A percentile compares a stretch with the other conserved stretches of the same genome.
These are phyloP conservation scores for Aegilops longissima DNA, from an alignment of 176 grass and related monocot genomes.

Conservation along the genomic window DNA sequence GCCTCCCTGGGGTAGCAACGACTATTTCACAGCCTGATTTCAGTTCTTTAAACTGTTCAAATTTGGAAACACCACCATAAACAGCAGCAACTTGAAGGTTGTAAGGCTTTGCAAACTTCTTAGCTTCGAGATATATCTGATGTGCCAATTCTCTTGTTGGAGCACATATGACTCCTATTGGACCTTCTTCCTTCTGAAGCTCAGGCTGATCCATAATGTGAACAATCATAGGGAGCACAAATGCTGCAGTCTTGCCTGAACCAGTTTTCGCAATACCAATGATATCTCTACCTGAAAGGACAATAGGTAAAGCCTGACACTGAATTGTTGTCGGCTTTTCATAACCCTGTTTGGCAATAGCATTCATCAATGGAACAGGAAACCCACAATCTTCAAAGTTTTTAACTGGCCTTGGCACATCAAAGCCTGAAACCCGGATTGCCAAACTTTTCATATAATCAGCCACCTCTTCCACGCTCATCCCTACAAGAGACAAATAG, in stretches of 20 bases:
- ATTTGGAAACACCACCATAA: constrained; percentile 95
- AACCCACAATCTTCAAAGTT: constrained; percentile 89
- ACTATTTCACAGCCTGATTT: constrained; percentile 95
- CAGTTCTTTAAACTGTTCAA: constrained; percentile 95
- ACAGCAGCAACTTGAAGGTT: constrained; percentile 91
- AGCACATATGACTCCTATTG: constrained; percentile 94
- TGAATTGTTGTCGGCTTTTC: constrained; percentile 98
- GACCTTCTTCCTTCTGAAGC: constrained; percentile 94
- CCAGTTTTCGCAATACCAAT: constrained; percentile 99
- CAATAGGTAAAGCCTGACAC: constrained; percentile 88
- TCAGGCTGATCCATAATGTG: constrained; percentile 99
- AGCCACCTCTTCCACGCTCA: constrained; percentile 72
- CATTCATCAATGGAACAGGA: constrained; percentile 72
- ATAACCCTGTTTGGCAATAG: constrained; percentile 88
- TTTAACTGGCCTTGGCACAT: constrained; percentile 81
- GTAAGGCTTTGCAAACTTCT: constrained; percentile 97
- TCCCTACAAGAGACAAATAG: constrained; percentile 53
- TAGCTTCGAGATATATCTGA: constrained; percentile 97
- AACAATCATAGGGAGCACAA: constrained; percentile 98
- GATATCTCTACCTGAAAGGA: constrained; percentile 94
- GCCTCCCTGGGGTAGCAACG: constrained; percentile 89
- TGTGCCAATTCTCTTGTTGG: constrained; percentile 97
- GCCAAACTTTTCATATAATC: constrained; percentile 90
- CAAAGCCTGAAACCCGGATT: constrained; percentile 93
- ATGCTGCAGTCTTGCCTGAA: constrained; percentile 97